Conservation (phyloP, 495 filamentous ascomycete species). For the Annulohypoxylon stygium region DNA sequence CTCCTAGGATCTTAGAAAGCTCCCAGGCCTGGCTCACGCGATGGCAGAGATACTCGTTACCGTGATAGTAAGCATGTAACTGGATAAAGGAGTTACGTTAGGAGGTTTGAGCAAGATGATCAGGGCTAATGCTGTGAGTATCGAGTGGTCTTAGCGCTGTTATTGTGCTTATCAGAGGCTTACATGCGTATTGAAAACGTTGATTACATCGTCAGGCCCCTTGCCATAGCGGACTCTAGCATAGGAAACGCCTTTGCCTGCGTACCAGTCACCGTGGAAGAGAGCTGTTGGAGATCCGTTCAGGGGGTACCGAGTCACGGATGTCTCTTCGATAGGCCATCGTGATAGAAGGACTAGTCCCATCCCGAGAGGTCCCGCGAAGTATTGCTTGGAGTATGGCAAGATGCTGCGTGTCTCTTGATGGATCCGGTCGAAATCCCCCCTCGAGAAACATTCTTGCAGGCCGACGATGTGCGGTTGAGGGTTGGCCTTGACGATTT, state of each 20-base stretch:
- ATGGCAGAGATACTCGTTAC: not conserved
- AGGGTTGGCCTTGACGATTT: not conserved
- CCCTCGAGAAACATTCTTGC: not conserved
- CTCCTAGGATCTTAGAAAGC: not conserved
- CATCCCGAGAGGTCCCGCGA: not conserved
- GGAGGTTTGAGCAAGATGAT: not conserved
- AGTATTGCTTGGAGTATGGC: not conserved
- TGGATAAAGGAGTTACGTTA: not conserved
- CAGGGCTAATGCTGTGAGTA: not conserved
- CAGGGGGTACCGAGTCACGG: not conserved
- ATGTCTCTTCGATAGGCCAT: not conserved
- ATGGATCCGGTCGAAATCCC: not conserved
- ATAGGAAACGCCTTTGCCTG: not conserved
- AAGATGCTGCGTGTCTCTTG: not conserved
- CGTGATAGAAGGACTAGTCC: not conserved
- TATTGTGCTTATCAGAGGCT: not conserved
- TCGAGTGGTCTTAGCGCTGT: not conserved
- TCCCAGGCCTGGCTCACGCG: not conserved
- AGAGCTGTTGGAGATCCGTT: not conserved
- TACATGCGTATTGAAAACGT: slow-evolving; percentile 1
- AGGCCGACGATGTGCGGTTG: not conserved
- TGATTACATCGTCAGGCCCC: not conserved
- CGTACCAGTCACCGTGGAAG: not conserved
- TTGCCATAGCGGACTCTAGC: not conserved
- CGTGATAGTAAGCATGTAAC: not conserved